Conservation (phyloP, 805 yeast species). For the Lipomyces oligophaga region DNA sequence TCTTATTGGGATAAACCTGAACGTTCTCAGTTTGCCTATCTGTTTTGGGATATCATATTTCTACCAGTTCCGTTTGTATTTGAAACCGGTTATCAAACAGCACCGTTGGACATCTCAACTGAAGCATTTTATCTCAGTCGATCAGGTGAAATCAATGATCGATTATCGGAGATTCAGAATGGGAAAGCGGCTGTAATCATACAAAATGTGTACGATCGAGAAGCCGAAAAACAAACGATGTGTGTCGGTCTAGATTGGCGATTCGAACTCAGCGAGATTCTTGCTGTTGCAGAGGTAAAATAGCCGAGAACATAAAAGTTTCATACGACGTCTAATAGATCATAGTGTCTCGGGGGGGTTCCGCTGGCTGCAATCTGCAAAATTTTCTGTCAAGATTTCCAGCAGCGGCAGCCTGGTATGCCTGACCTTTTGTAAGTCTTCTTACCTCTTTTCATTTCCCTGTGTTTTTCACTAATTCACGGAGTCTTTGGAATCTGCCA, state of each 20-base stretch:
- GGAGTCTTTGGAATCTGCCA: constrained; percentile 33
- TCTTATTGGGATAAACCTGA: too few species aligned
- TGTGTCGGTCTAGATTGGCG: constrained; percentile 38
- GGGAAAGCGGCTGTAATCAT: constrained; percentile 7
- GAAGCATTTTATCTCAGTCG: constrained; percentile 29
- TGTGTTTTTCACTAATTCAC: not conserved
- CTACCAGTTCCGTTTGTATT: constrained; percentile 31
- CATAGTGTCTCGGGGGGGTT: constrained; percentile 28
- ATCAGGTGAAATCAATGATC: constrained; percentile 27
- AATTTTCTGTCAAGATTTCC: constrained; percentile 30
- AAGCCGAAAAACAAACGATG: constrained; percentile 26
- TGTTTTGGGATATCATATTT: constrained; percentile 33
- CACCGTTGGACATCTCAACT: constrained; percentile 36
- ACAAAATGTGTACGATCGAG: constrained; percentile 16
- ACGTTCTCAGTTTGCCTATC: constrained; percentile 34
- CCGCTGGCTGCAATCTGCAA: constrained; percentile 30
- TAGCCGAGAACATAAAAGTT: too few species aligned
- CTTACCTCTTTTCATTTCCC: not conserved
- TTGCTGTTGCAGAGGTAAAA: constrained; percentile 27
- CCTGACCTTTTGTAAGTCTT: constrained; percentile 36
- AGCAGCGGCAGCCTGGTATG: constrained; percentile 35
- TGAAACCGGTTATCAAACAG: constrained; percentile 36
- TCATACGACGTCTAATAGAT: too few species aligned
- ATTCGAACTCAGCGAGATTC: constrained; percentile 25
- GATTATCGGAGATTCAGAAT: constrained; percentile 29